Evolutionary conservation across 2,329 filamentous ascomycete genomes (phyloP), one percentile per base, ranked within the genome.

Genomic region (Neofusicoccum sp.): DNA sequence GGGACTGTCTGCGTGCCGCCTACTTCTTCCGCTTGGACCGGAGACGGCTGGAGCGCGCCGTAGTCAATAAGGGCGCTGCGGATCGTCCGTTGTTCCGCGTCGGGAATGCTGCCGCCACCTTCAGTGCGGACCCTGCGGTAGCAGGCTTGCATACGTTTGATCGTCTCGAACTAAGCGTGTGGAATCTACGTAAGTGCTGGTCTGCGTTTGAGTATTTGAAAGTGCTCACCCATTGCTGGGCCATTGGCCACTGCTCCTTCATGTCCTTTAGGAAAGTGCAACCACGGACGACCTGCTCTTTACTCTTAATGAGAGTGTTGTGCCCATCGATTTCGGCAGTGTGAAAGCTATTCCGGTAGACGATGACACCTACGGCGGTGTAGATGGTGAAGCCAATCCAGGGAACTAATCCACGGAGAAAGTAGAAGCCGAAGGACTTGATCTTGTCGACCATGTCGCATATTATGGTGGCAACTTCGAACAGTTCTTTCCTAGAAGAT

Each of bases 341-440:
- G 1, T 74, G 73, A 28, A 75, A 75, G 54, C 75, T 73, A 66
- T 71, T 72, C 12, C 69, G 72, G 44, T 76, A 76, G 8, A 76
- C 64, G 70, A 76, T 74, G 6, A 75, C 73, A 8, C 74, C 74
- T 1, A 76, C 73, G 2, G 73, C 74, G 1, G 73, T 76, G 60
- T 76, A 76, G 7, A 75, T 75, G 58, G 74, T 76, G 62, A 76
- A 76, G 12, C 74, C 74, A 28, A 76, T 76, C 74, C 74, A 76
- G 1, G 74, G 74, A 1, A 76, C 74, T 7, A 76, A 62, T 8
- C 74, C 74, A 6, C 74, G 69, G 6, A 76, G 66, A 58, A 76
- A 76, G 65, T 67, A 75, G 36, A 74, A 71, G 43, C 74, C 74
- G 61, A 76, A 76, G 0, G 67, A 73, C 41, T 73, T 71, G 70